Evolutionary conservation across 257 asterid genomes (phyloP).

Genomic region (Ajuga chamaepitys): DNA sequence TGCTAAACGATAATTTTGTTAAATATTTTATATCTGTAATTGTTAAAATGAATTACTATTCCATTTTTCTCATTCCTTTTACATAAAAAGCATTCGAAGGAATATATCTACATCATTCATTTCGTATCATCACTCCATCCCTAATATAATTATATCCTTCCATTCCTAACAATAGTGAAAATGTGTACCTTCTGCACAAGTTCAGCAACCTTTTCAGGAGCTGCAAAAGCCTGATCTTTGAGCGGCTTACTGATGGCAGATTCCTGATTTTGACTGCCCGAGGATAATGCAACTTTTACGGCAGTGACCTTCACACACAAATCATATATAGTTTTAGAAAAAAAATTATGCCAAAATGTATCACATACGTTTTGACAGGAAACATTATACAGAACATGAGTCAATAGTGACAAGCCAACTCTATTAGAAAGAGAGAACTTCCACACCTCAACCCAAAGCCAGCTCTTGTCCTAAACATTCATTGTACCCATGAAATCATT

Average conservation of each 20-base stretch:
- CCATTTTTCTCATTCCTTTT: no score
- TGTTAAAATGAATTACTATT: no score
- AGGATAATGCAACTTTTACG: constrained; percentile 73
- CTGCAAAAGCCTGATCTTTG: constrained; percentile 88
- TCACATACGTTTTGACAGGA: neutral
- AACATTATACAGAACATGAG: neutral
- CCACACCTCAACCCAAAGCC: neutral
- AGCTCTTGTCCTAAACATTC: constrained; percentile 1
- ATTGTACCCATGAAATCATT: neutral
- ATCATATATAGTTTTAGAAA: constrained; percentile 6
- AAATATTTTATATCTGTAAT: no score
- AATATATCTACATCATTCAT: no score
- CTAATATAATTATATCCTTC: no score
- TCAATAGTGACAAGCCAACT: constrained; percentile 3
- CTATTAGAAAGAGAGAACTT: neutral
- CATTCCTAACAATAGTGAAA: neutral
- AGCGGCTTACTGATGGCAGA: constrained; percentile 72
- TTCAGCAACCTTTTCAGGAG: constrained; percentile 88
- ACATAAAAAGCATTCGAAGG: no score
- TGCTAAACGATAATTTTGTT: no score
- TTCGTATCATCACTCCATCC: no score
- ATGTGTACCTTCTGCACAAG: constrained; percentile 74
- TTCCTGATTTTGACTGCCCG: constrained; percentile 59
- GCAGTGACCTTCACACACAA: constrained; percentile 74
- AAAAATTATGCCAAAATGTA: neutral